Conservation (phyloP, 345 rosid species). For the Euphorbia pulcherrima region DNA sequence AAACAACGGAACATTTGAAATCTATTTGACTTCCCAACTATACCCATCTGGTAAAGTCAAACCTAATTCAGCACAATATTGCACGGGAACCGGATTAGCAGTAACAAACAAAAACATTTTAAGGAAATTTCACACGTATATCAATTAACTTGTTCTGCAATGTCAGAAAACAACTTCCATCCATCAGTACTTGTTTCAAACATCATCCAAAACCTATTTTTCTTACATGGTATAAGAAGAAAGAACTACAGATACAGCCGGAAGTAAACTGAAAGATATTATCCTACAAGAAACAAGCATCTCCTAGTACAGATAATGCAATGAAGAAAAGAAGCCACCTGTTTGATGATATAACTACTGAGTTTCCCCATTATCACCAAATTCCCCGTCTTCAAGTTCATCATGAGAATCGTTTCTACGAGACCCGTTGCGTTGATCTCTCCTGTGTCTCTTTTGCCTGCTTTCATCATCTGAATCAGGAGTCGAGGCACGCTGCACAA, state of each 20-base stretch:
- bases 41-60: not conserved
- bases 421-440: slow-evolving; percentile 52
- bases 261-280: slow-evolving; percentile 1
- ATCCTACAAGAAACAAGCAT: slow-evolving; percentile 6
- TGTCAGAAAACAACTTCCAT: slow-evolving; percentile 2
- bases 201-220: slow-evolving; percentile 3
- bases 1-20: not conserved
- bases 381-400: slow-evolving; percentile 91
- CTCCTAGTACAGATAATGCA: slow-evolving; percentile 7
- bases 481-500: slow-evolving; percentile 52
- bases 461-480: slow-evolving; percentile 65
- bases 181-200: not conserved
- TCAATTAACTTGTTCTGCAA: slow-evolving; percentile 6
- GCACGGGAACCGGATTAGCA: not conserved
- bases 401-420: slow-evolving; percentile 47
- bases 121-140: not conserved
- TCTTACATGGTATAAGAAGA: not conserved
- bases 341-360: slow-evolving; percentile 15
- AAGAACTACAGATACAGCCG: not conserved
- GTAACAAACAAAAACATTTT: not conserved
- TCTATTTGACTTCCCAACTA: not conserved
- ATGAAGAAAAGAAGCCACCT: slow-evolving; percentile 7
- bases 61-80: not conserved
- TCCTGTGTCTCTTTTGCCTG: slow-evolving; percentile 60
- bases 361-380: slow-evolving; percentile 44